phyloP scores from a whole-genome alignment of 116 monocot species.

The Cymodocea nodosa region DNA sequence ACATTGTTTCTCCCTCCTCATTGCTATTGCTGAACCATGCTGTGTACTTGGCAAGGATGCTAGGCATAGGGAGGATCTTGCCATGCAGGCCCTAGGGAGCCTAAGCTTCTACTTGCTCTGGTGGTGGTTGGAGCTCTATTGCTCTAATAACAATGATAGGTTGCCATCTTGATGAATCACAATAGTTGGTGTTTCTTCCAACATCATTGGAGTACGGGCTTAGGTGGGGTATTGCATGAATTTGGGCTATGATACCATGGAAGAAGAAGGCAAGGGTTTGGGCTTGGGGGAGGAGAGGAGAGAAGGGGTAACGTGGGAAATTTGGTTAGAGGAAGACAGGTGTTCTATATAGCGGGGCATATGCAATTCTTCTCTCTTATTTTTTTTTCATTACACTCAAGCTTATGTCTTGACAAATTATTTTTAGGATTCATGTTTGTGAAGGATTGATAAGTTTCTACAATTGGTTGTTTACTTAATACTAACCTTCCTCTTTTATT shows the following conservation, averaged over 20 bases:
- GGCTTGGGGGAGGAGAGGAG: not conserved
- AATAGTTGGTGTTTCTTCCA: conserved; percentile 11
- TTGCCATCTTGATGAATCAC: conserved; percentile 10
- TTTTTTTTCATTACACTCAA: too few relatives aligned
- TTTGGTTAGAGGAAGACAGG: not conserved
- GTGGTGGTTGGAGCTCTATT: conserved; percentile 2
- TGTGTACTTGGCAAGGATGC: not conserved
- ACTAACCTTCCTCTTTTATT: too few relatives aligned
- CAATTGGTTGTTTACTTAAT: too few relatives aligned
- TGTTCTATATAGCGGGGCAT: too few relatives aligned
- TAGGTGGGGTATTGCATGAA: not conserved
- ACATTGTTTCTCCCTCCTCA: conserved; percentile 4
- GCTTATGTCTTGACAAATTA: too few relatives aligned
- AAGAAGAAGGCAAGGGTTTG: not conserved
- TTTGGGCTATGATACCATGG: not conserved
- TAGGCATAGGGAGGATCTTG: conserved; percentile 22
- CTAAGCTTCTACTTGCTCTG: conserved; percentile 27
- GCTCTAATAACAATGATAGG: conserved; percentile 29
- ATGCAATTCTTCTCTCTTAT: too few relatives aligned
- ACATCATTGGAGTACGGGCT: conserved; percentile 11
- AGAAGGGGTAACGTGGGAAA: not conserved
- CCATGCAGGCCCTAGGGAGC: conserved; percentile 60
- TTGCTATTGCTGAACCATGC: not conserved
- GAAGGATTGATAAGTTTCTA: too few relatives aligned
- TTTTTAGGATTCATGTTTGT: too few relatives aligned